Evolutionary conservation across 768 basidiomycete species (phyloP), one percentile per base, ranked within the genome.

Genomic region (Myochromella boudieri): DNA sequence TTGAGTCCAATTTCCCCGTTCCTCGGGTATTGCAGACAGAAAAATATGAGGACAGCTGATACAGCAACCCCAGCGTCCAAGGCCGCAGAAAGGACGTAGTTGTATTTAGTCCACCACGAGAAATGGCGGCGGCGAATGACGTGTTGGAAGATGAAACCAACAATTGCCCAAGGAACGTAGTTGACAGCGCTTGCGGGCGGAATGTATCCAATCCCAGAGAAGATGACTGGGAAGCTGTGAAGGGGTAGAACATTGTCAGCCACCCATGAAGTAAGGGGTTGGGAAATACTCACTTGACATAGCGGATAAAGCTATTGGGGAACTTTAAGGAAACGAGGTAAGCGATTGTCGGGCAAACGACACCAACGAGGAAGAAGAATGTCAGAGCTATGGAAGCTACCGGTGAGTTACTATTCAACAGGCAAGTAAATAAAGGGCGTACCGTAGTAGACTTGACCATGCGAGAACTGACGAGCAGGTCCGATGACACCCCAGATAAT

Each of bases 401-500:
- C 8, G n/a, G 29, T 31, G n/a, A n/a, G 29, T 31, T 31, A 31
- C n/a, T n/a, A 31, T 8, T 31, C 29, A n/a, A 31, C 9, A 31
- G n/a, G n/a, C 29, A 31, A 31, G n/a, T 31, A 31, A 8, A 31
- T 31, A 31, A 31, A 31, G n/a, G n/a, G n/a, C 29, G n/a, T 37
- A 67, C 71, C 71, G 48, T 76, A 75, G 63, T 85, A 85, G 14
- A 82, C 68, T 59, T 80, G 77, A 10, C 85, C 87, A 14, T 67
- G 37, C 2, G 80, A 85, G 72, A 87, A 91, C 59, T 82, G 75
- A n/a, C 80, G 73, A 25, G 66, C 69, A 5, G 90, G 90, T 1
- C 90, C 88, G 46, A 93, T 87, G 51, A 88, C 85, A 50, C 91
- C 87, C 84, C 83, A 90, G 52, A 91, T 77, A 51, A 92, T 78